Evolutionary conservation across 768 basidiomycete species (phyloP).

Genomic region (Termitomyces sp.): DNA sequence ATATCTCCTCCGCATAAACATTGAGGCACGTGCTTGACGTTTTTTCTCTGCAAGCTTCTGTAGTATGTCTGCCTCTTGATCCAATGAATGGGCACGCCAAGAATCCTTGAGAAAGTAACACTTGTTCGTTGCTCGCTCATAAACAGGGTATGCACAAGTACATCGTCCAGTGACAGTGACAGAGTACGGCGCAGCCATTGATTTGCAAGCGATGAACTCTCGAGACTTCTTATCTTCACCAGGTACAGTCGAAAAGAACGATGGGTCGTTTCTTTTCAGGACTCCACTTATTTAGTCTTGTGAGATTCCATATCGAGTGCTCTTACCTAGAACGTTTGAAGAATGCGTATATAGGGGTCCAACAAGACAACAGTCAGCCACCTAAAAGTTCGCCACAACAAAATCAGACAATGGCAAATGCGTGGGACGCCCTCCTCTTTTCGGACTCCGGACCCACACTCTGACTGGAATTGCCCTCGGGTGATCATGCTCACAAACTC

Average conservation of each 20-base stretch:
- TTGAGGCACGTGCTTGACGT: slow-evolving; percentile 18
- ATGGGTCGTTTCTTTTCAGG: not conserved
- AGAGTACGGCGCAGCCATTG: slow-evolving; percentile 5
- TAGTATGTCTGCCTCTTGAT: slow-evolving; percentile 16
- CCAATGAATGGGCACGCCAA: slow-evolving; percentile 19
- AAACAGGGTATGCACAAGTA: not conserved
- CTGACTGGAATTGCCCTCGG: no score
- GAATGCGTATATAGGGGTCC: no score
- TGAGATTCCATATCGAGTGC: no score
- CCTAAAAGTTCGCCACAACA: no score
- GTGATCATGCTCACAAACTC: not conserved
- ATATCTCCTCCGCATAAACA: slow-evolving; percentile 25
- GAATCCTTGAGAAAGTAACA: slow-evolving; percentile 22
- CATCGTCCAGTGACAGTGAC: slow-evolving; percentile 12
- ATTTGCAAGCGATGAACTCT: slow-evolving; percentile 14
- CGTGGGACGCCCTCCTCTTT: no score
- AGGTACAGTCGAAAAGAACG: slow-evolving; percentile 9
- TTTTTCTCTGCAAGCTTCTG: not conserved
- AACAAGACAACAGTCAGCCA: no score
- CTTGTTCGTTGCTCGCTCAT: slow-evolving; percentile 6
- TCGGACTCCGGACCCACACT: no score
- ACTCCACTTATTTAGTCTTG: not conserved
- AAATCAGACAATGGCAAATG: no score
- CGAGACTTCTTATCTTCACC: not conserved
- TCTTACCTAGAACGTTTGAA: no score